Evolutionary conservation across 169 alveolate genomes (phyloP), one percentile per base, ranked within the genome.

Genomic region (Condylostoma magnum): DNA sequence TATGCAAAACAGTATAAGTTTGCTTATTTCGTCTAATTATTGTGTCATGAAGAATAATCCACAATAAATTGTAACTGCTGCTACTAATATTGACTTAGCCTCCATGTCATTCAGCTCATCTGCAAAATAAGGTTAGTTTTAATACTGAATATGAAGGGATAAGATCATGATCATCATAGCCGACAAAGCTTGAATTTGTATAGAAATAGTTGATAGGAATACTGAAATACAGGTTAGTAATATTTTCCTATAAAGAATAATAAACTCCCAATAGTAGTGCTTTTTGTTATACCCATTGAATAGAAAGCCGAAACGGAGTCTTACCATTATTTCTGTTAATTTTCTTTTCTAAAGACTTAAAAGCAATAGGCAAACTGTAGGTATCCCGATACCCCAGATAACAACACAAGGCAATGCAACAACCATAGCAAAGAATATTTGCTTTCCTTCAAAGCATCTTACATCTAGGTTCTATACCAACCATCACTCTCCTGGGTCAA

Each of bases 341-440:
- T 41, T 27, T 28, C 18, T 20, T 75, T 77, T 66, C 28, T 53
- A 37, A 41, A 22, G 28, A 4, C 28, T 15, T 31, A 76, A 25
- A 22, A 68, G 27, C 1, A n/a, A 8, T 20, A 69, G 41, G n/a
- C 73, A 68, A 30, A 76, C 41, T n/a, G 44, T 30, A 22, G 87
- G 87, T 4, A 76, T 63, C 2, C 78, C 82, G 4, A 80, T 15
- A 10, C 80, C 80, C 82, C 87, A 80, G 1, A 80, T 51, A 2
- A 74, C 52, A 0, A 76, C 2, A 5, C 78, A 58, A 6, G 87
- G 87, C 15, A 80, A 34, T 22, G 87, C 85, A 2, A 76, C 44
- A 28, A 37, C 25, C 2, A 54, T 4, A 3, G 77, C 30, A 38
- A 12, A 74, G 51, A 55, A 12, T n/a, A 18, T 3, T 51, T 80